A percentile compares a stretch with the other conserved stretches of the same genome.
Evolutionary conservation across 1,139 yeast genomes (phyloP).

Genomic region (Suhomyces coccinellae): DNA sequence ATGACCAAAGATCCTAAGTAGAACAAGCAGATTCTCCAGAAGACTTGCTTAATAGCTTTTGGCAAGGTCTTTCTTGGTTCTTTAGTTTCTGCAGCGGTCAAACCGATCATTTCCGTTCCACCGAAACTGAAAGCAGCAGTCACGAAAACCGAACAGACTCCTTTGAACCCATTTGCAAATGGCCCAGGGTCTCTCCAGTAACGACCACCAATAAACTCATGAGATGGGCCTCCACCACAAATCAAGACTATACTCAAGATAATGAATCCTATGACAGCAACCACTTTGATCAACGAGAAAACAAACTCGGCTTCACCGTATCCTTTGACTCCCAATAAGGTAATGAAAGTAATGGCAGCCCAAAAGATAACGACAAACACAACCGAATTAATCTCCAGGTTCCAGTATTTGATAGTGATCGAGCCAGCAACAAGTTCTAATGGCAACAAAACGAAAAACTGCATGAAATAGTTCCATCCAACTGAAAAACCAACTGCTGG

Average conservation of each 20-base stretch:
- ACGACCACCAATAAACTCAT: slow-evolving; percentile 26
- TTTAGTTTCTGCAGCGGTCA: slow-evolving; percentile 50
- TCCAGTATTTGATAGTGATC: slow-evolving; percentile 45
- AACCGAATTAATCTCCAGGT: slow-evolving; percentile 35
- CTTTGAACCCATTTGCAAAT: slow-evolving; percentile 45
- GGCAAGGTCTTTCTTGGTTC: slow-evolving; percentile 58
- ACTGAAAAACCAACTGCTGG: slow-evolving; percentile 46
- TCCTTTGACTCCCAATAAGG: slow-evolving; percentile 42
- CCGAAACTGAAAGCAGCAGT: slow-evolving; percentile 30
- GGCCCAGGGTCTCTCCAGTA: slow-evolving; percentile 46
- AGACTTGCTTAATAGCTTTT: slow-evolving; percentile 70
- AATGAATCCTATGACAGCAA: slow-evolving; percentile 43
- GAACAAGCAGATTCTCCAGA: slow-evolving; percentile 69
- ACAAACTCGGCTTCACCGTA: slow-evolving; percentile 49
- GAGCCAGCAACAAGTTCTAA: slow-evolving; percentile 41
- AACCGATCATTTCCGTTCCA: slow-evolving; percentile 44
- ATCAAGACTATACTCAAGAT: slow-evolving; percentile 43
- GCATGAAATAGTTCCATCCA: slow-evolving; percentile 47
- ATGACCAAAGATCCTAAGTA: slow-evolving; percentile 50
- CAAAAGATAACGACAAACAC: slow-evolving; percentile 43
- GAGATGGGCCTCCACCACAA: slow-evolving; percentile 38
- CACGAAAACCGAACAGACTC: slow-evolving; percentile 47
- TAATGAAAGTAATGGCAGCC: slow-evolving; percentile 36
- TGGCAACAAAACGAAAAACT: slow-evolving; percentile 24
- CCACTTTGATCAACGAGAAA: slow-evolving; percentile 39